A percentile compares a stretch with the other conserved stretches of the same genome.
phyloP scores from a whole-genome alignment of 805 yeast genomes.

The Pichia thaimueangensis region DNA sequence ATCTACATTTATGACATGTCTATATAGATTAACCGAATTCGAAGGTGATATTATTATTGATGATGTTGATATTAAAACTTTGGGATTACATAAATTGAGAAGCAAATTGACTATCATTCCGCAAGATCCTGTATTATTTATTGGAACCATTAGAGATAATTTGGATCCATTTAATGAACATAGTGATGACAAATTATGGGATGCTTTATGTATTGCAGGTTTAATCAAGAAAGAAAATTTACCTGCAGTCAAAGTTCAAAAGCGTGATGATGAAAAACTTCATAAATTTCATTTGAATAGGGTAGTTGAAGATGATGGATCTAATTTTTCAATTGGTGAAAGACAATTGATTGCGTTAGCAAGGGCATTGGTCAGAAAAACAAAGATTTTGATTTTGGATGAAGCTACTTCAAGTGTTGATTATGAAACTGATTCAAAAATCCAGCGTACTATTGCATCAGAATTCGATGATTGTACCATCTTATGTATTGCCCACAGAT shows the following conservation, averaged over 20 bases:
- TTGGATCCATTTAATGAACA: constrained; percentile 55
- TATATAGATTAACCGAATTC: constrained; percentile 51
- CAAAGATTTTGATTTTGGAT: constrained; percentile 59
- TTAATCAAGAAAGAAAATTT: constrained; percentile 38
- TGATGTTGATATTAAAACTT: constrained; percentile 44
- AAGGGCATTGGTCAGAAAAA: constrained; percentile 59
- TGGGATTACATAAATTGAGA: constrained; percentile 51
- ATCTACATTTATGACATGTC: constrained; percentile 55
- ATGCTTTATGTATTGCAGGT: constrained; percentile 51
- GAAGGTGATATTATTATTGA: constrained; percentile 50
- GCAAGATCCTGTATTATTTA: constrained; percentile 63
- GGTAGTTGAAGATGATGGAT: constrained; percentile 60
- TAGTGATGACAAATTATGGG: constrained; percentile 51
- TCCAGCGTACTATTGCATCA: constrained; percentile 51
- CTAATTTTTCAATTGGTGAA: constrained; percentile 67
- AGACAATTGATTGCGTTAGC: constrained; percentile 65
- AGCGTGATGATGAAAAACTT: constrained; percentile 25
- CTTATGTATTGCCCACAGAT: constrained; percentile 66
- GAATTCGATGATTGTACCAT: constrained; percentile 62
- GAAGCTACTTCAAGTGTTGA: constrained; percentile 79
- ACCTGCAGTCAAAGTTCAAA: constrained; percentile 30
- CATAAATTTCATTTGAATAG: constrained; percentile 59
- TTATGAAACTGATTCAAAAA: constrained; percentile 60
- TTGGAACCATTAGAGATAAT: constrained; percentile 51
- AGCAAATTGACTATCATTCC: constrained; percentile 61